These are phyloP conservation scores for Ilyonectria destructans DNA, from an alignment of 2,329 filamentous ascomycete species.

Conservation along the genomic window DNA sequence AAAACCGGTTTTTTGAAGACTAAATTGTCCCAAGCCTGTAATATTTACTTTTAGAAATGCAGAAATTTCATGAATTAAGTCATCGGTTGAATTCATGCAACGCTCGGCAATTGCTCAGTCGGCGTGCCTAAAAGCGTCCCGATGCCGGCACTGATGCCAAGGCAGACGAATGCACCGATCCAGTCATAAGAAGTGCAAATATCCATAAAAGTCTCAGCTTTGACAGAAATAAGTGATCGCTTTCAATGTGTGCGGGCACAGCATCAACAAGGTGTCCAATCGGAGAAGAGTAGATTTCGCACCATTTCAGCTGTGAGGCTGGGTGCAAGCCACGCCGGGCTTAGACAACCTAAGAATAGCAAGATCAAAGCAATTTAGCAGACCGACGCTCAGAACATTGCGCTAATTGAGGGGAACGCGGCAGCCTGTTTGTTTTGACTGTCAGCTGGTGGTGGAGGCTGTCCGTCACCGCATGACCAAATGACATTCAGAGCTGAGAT, in stretches of 20 bases:
- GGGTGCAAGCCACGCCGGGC: not conserved
- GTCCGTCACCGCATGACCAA: not conserved
- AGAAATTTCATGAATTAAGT: no score
- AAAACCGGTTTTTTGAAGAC: conserved; percentile 55
- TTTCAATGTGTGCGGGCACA: not conserved
- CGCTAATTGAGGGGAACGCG: not conserved
- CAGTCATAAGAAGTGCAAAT: not conserved
- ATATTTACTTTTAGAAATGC: not conserved
- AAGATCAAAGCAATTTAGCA: not conserved
- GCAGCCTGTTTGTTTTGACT: not conserved
- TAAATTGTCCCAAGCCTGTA: not conserved
- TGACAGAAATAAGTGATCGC: not conserved
- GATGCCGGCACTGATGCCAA: not conserved
- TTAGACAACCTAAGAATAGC: not conserved
- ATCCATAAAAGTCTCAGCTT: not conserved
- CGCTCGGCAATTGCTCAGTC: not conserved
- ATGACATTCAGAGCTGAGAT: not conserved
- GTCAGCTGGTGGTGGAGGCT: not conserved
- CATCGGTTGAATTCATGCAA: no score
- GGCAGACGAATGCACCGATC: not conserved
- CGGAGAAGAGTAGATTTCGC: not conserved
- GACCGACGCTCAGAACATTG: not conserved
- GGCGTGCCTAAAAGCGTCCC: not conserved
- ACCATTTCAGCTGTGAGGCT: not conserved
- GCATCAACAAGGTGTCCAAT: not conserved